Conservation (phyloP, 2,329 filamentous ascomycete species). For the Cordyceps farinosa region DNA sequence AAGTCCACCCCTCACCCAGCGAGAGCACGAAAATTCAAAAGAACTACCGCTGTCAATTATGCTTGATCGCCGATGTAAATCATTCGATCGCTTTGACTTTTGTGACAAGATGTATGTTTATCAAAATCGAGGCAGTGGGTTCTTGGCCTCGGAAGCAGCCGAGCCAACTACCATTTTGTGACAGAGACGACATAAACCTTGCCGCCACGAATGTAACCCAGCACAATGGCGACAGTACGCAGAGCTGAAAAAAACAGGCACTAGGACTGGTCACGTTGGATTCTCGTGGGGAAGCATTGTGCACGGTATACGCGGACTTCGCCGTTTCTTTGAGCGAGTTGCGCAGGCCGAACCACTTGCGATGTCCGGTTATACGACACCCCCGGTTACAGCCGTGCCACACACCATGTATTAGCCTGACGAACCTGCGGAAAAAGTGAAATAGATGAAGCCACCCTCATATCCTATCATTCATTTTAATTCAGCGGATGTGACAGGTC, state of each 20-base stretch:
- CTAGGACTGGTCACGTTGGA: not conserved
- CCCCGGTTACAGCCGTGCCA: too few relatives aligned
- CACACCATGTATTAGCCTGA: not conserved
- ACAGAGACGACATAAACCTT: not conserved
- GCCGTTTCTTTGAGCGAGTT: not conserved
- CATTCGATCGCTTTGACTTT: too few relatives aligned
- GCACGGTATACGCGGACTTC: not conserved
- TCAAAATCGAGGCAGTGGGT: too few relatives aligned
- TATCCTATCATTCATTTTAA: too few relatives aligned
- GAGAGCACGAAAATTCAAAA: not conserved
- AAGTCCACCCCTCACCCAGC: too few relatives aligned
- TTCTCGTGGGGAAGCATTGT: not conserved
- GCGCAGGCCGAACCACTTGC: not conserved
- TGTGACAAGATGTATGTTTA: too few relatives aligned
- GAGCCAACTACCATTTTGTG: not conserved
- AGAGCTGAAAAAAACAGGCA: not conserved
- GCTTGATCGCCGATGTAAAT: too few relatives aligned
- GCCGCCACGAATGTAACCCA: constrained; percentile 1
- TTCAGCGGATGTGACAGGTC: too few relatives aligned
- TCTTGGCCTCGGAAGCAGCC: not conserved
- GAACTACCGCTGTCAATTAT: not conserved
- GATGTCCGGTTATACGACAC: not conserved
- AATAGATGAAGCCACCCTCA: too few relatives aligned
- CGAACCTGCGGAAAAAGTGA: too few relatives aligned
- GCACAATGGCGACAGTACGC: not conserved